These are phyloP conservation scores for Xylaria digitata DNA, from an alignment of 2,329 filamentous ascomycete species.

Conservation along the genomic window DNA sequence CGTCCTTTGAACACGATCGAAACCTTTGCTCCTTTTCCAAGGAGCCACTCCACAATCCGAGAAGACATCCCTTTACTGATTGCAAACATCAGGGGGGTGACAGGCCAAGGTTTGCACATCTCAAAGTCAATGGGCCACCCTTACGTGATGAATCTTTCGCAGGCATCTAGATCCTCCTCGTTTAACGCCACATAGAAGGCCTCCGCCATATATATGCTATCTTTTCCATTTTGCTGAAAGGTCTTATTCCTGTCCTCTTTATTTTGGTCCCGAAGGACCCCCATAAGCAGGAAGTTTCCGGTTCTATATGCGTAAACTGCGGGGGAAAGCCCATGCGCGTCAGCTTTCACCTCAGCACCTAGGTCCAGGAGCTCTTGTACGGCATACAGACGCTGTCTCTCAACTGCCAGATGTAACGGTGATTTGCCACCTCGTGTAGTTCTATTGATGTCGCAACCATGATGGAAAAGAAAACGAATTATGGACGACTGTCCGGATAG, in stretches of 20 bases:
- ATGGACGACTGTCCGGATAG: neutral
- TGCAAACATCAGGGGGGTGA: slow-evolving; percentile 19
- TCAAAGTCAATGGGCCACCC: slow-evolving; percentile 6
- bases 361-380: slow-evolving; percentile 3
- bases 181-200: slow-evolving; percentile 1
- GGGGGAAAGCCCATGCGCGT: slow-evolving; percentile 5
- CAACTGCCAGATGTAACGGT: slow-evolving; percentile 8
- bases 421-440: neutral
- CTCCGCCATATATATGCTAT: neutral
- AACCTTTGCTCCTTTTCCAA: slow-evolving; percentile 5
- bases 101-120: slow-evolving; percentile 13
- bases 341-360: slow-evolving; percentile 12
- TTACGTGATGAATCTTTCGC: neutral
- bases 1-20: slow-evolving; percentile 9
- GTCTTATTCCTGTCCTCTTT: neutral
- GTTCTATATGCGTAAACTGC: slow-evolving; percentile 13
- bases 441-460: slow-evolving; percentile 7
- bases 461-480: slow-evolving; percentile 8
- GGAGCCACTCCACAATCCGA: slow-evolving; percentile 1
- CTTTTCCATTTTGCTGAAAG: neutral
- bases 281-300: neutral
- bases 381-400: neutral
- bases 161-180: slow-evolving; percentile 8
- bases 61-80: neutral
- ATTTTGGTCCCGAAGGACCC: neutral